phyloP scores from a whole-genome alignment of 2,329 filamentous ascomycete genomes.

The Colletotrichum zoysiae region DNA sequence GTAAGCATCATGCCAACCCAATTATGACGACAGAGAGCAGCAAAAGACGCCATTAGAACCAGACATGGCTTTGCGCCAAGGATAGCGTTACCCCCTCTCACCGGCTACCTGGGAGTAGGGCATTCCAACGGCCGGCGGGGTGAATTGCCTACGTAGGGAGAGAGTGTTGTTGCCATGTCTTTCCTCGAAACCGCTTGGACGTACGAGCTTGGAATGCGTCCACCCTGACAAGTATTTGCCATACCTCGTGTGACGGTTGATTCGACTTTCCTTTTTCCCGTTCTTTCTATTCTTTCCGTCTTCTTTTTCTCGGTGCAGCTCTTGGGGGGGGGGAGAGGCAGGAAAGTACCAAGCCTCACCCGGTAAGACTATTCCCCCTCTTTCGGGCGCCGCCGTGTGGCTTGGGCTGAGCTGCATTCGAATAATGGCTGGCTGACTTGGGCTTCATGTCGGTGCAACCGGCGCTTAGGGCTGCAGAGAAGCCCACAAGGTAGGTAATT shows the following conservation, averaged over 20 bases:
- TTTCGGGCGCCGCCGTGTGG: slow-evolving; percentile 25
- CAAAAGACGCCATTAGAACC: neutral
- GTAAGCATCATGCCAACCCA: no score
- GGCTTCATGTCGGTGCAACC: neutral
- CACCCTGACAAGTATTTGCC: neutral
- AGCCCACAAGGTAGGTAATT: slow-evolving; percentile 28
- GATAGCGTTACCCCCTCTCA: neutral
- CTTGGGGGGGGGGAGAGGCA: neutral
- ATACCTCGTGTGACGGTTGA: neutral
- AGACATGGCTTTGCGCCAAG: slow-evolving; percentile 22
- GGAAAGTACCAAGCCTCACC: slow-evolving; percentile 24
- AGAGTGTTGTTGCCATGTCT: slow-evolving; percentile 11
- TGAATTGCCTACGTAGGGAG: neutral
- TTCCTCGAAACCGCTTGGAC: slow-evolving; percentile 7
- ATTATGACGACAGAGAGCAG: slow-evolving; percentile 4
- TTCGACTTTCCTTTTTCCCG: neutral
- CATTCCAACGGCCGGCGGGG: slow-evolving; percentile 29
- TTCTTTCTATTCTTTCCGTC: neutral
- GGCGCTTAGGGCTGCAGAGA: slow-evolving; percentile 5
- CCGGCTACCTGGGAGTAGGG: neutral
- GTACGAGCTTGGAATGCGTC: slow-evolving; percentile 12
- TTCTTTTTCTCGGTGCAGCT: neutral
- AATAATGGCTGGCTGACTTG: slow-evolving; percentile 24
- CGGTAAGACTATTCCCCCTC: neutral
- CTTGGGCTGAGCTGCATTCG: slow-evolving; percentile 36